Conservation (phyloP, 192 early-diverging fungal genomes). For the Gonapodya sp. region DNA sequence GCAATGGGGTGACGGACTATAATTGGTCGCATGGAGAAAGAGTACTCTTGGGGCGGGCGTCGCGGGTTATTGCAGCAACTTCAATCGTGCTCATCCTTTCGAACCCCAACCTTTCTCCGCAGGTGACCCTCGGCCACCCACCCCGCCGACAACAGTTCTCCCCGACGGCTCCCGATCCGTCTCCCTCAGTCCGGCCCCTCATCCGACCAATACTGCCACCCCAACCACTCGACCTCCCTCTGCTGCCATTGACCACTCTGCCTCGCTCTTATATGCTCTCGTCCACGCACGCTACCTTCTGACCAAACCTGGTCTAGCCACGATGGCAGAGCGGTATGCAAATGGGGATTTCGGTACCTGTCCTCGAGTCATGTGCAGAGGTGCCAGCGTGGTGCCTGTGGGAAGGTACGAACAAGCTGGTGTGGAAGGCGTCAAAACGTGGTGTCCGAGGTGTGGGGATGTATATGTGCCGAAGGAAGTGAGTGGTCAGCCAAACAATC, state of each 20-base stretch:
- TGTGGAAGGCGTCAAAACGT: slow-evolving; percentile 59
- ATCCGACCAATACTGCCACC: background rate
- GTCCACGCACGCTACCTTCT: slow-evolving; percentile 91
- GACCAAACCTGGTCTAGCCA: slow-evolving; percentile 72
- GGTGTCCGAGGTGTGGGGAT: slow-evolving; percentile 72
- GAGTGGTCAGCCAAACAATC: slow-evolving; percentile 47
- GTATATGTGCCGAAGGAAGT: slow-evolving; percentile 65
- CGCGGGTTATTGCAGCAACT: no score
- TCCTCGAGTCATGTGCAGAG: slow-evolving; percentile 60
- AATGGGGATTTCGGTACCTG: slow-evolving; percentile 66
- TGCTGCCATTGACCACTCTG: slow-evolving; percentile 55
- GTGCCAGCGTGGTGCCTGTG: slow-evolving; percentile 53
- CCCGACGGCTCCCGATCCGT: background rate
- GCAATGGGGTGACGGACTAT: no score
- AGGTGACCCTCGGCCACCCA: background rate
- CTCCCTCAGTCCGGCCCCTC: slow-evolving; percentile 1
- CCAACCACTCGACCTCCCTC: background rate
- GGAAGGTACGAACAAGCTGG: slow-evolving; percentile 59
- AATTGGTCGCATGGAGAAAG: no score
- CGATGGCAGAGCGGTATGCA: slow-evolving; percentile 72
- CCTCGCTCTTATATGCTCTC: slow-evolving; percentile 84
- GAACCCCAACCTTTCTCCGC: no score
- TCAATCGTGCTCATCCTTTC: no score
- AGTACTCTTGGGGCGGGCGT: no score
- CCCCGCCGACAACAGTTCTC: background rate